Conservation (phyloP, 208 protist genomes). For the Balamuthia mandrillaris region DNA sequence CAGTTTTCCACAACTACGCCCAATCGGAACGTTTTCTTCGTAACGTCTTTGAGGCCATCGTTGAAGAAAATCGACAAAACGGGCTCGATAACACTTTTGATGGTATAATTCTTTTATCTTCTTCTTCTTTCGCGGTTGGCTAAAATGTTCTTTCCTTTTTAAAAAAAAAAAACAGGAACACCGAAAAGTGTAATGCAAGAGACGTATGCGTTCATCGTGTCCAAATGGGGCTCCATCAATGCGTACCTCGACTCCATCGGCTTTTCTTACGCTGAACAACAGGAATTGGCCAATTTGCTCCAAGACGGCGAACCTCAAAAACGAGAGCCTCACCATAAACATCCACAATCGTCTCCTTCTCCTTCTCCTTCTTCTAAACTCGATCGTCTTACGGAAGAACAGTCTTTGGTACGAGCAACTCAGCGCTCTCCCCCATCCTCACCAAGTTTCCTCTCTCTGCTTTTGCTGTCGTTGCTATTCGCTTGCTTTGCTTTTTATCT, state of each 20-base stretch:
- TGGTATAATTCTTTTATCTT: background rate
- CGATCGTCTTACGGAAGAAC: too few species aligned
- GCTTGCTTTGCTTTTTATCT: too few species aligned
- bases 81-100: constrained; percentile 21
- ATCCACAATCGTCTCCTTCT: too few species aligned
- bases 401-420: too few species aligned
- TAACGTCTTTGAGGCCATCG: background rate
- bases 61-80: constrained; percentile 15
- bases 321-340: too few species aligned
- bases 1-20: constrained; percentile 5
- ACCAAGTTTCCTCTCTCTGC: too few species aligned
- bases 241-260: constrained; percentile 16
- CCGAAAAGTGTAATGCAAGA: background rate
- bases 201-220: background rate
- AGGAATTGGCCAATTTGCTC: background rate
- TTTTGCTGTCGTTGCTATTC: too few species aligned
- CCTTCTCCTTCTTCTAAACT: too few species aligned
- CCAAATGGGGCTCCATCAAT: constrained; percentile 6
- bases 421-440: too few species aligned
- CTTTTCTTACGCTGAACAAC: background rate
- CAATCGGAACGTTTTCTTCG: constrained; percentile 1
- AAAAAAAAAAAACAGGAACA: background rate
- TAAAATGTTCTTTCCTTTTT: background rate
- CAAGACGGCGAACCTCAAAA: too few species aligned
- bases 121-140: background rate